Evolutionary conservation across 2,329 filamentous ascomycete genomes (phyloP).

Genomic region (Fusarium equiseti): DNA sequence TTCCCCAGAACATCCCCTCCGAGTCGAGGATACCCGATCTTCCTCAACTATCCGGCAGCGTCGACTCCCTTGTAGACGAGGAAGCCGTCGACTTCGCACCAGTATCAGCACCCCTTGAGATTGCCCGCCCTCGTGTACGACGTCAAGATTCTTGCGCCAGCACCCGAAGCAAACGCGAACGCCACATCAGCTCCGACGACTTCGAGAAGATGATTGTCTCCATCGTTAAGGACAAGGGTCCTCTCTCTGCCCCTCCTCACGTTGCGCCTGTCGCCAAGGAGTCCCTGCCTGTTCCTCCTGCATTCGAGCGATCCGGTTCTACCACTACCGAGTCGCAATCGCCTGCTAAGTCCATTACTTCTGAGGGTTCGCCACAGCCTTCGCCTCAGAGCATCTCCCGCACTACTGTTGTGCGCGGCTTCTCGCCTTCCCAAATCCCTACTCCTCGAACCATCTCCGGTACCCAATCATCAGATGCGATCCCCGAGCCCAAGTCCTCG

Average conservation of each 20-base stretch:
- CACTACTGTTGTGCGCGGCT: conserved; percentile 79
- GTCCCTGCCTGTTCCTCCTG: conserved; percentile 50
- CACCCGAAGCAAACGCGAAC: conserved; percentile 80
- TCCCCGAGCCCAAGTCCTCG: conserved; percentile 70
- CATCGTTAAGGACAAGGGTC: conserved; percentile 87
- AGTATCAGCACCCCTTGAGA: conserved; percentile 67
- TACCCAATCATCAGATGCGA: conserved; percentile 66
- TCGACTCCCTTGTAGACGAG: conserved; percentile 79
- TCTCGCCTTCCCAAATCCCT: conserved; percentile 79
- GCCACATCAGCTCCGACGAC: conserved; percentile 92
- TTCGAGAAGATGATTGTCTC: conserved; percentile 94
- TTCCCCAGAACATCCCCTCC: conserved; percentile 64
- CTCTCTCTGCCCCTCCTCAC: conserved; percentile 59
- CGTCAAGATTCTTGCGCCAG: conserved; percentile 78
- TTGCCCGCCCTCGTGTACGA: conserved; percentile 74
- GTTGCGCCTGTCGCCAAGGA: conserved; percentile 56
- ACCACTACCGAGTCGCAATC: conserved; percentile 59
- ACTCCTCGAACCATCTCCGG: conserved; percentile 59
- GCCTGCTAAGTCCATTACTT: conserved; percentile 68
- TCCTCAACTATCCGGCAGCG: conserved; percentile 80
- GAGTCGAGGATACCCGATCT: conserved; percentile 63
- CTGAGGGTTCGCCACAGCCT: conserved; percentile 47
- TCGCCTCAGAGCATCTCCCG: conserved; percentile 49
- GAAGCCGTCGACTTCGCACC: conserved; percentile 70
- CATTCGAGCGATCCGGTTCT: conserved; percentile 58